A percentile compares a stretch with the other conserved stretches of the same genome.
Conservation (phyloP, 345 rosid genomes). For the Salix udensis region DNA sequence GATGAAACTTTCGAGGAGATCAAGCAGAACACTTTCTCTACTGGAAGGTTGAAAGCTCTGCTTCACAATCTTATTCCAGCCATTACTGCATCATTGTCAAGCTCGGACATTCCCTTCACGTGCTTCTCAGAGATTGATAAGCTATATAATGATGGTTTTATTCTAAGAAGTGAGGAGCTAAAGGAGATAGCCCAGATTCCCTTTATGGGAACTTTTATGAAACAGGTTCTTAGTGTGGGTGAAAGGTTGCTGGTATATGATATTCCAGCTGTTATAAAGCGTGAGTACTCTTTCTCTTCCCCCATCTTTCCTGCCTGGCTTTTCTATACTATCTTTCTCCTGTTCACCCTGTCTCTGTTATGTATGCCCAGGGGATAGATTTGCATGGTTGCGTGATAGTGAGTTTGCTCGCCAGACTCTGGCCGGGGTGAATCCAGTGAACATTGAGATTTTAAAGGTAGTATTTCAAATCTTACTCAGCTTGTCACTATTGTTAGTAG, state of each 20-base stretch:
- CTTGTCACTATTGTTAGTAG: neutral
- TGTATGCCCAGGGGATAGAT: slow-evolving; percentile 64
- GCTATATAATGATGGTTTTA: slow-evolving; percentile 56
- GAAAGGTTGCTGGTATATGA: slow-evolving; percentile 66
- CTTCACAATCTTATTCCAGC: slow-evolving; percentile 89
- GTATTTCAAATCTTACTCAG: neutral
- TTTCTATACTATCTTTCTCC: neutral
- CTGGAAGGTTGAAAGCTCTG: slow-evolving; percentile 80
- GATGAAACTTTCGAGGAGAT: slow-evolving; percentile 95
- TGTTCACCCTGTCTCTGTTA: neutral
- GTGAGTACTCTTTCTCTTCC: slow-evolving; percentile 28
- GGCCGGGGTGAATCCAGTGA: slow-evolving; percentile 91
- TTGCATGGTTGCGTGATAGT: slow-evolving; percentile 87
- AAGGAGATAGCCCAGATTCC: slow-evolving; percentile 21
- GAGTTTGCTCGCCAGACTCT: slow-evolving; percentile 91
- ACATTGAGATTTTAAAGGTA: slow-evolving; percentile 71
- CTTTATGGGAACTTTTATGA: slow-evolving; percentile 33
- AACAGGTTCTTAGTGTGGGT: slow-evolving; percentile 48
- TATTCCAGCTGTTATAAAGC: slow-evolving; percentile 69
- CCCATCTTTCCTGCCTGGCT: neutral
- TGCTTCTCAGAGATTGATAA: slow-evolving; percentile 93
- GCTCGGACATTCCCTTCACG: slow-evolving; percentile 69
- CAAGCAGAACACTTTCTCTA: slow-evolving; percentile 73
- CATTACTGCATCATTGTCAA: slow-evolving; percentile 69
- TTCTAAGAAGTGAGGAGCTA: slow-evolving; percentile 48